Base-by-base conservation (phyloP, 192 early-diverging fungal genomes). In the Chytriomyces sp. region DNA sequence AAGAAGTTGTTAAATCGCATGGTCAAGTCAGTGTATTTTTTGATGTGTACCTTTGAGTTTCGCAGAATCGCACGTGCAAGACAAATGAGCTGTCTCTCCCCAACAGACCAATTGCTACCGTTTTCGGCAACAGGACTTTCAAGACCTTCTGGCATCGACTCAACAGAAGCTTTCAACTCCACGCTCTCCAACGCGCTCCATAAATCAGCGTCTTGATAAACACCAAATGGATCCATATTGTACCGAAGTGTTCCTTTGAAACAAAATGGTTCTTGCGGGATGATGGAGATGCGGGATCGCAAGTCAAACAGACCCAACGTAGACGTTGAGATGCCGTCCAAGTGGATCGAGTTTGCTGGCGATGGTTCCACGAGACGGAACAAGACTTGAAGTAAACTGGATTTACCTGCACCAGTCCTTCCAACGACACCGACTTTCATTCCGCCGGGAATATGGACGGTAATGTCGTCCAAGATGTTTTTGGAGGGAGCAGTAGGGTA, bases 391-490 rank as follows among this genome's bases (percentile, higher is more conserved):
- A 93, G 76, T 50, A 92, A 76, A 68, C 85, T 87, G 1, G 83
- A 83, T 49, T 91, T 93, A 2, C 91, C 91, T 23, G 91, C 91
- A 7, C 93, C 93, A 84, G 69, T 64, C 0, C 35, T 18, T 47
- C 94, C 94, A n/a, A 96, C 90, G 16, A 96, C 86, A 16, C 91
- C 94, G 67, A 95, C 82, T 64, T 90, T 91, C 59, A 91, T 90
- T 28, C 88, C 87, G 11, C 81, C 84, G 49, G 83, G 86, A 8
- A 94, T 82, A 45, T 89, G 77, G 64, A 95, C 79, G 24, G 68
- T 86, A 24, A 94, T 77, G 48, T 84, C 76, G 61, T 82, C 77
- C 48, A 94, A 76, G 0, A 89, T 90, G 8, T 63, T 47, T 7
- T 72, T 71, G 7, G 8, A 61, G 24, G 71, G 71, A 18, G 8